Base-by-base conservation (phyloP, 1,284 basidiomycete species). In the Cerioporus squamosus region DNA sequence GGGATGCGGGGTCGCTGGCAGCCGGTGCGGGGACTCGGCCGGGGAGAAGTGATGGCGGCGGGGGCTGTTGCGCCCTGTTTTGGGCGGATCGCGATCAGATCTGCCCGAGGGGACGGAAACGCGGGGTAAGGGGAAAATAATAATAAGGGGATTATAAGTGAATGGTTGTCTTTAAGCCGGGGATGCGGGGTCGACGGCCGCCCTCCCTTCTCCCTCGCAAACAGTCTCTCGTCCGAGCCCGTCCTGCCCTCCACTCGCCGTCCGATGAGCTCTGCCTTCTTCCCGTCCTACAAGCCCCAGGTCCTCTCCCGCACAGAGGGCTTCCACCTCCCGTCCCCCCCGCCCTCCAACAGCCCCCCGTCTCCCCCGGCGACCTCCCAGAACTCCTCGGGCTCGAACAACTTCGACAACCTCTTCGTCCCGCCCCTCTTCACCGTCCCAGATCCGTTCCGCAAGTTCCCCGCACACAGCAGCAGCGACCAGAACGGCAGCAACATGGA, bases 251-350 rank as follows among this genome's bases (percentile, higher is more conserved):
- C 51, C 51, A 7, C 40, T 33, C 59, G 42, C 51, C 62, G 36
- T 54, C 62, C 59, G 59, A 64, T 64, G 62, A 64, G 49, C 64
- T 63, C 65, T 47, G 57, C 64, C 61, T 73, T 72, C 66, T 66
- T 66, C 56, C 61, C 69, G 44, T 72, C 71, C 52, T 77, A 72
- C 71, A 76, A 77, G 67, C 77, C 77, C 22, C 76, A 76, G 66
- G 70, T 77, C 61, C 68, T 72, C 66, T 70, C 69, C 57, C 73
- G 77, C 62, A 85, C 86, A 67, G 86, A 88, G 74, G 86, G 86
- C 68, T 88, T 88, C 72, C 85, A 87, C 59, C 74, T 85, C 38
- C 82, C 79, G 18, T 81, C 77, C 53, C 79, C 80, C 15, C 70
- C 75, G 14, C 74, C 74, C 64, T 72, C 75, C n/a, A 71, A 74